phyloP scores from a whole-genome alignment of 352 stramenopile species.

The Phytophthora cactorum region DNA sequence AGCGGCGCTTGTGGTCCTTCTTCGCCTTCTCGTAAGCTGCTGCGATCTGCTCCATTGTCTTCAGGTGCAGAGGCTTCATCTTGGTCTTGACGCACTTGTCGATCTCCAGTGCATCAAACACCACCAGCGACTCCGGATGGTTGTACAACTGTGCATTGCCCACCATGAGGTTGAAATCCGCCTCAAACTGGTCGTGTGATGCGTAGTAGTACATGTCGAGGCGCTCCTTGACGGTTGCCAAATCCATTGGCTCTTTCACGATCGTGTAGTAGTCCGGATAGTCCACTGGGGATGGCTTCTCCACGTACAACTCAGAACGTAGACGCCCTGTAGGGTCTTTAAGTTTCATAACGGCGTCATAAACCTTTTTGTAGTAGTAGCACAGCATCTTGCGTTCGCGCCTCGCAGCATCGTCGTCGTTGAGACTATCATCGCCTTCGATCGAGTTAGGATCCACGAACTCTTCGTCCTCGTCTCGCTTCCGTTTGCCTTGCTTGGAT shows the following conservation, averaged over 20 bases:
- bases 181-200: conserved; percentile 70
- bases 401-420: conserved; percentile 54
- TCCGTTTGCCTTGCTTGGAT: conserved; percentile 32
- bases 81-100: conserved; percentile 85
- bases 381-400: conserved; percentile 71
- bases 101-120: conserved; percentile 85
- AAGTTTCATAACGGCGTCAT: conserved; percentile 84
- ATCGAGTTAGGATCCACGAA: conserved; percentile 19
- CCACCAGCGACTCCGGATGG: conserved; percentile 82
- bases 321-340: conserved; percentile 70
- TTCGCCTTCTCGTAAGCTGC: conserved; percentile 78
- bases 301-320: conserved; percentile 78
- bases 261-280: conserved; percentile 93
- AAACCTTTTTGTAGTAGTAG: conserved; percentile 88
- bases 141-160: conserved; percentile 90
- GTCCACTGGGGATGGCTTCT: conserved; percentile 78
- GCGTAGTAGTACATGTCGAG: conserved; percentile 75
- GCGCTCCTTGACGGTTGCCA: conserved; percentile 86
- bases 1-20: conserved; percentile 80
- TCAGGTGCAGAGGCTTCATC: conserved; percentile 71
- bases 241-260: conserved; percentile 87
- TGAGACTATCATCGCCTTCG: conserved; percentile 41
- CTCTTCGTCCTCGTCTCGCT: conserved; percentile 42
- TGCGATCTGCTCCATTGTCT: conserved; percentile 62
- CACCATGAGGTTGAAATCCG: conserved; percentile 88